These are phyloP conservation scores for Escovopsis weberi DNA, from an alignment of 2,329 filamentous ascomycete genomes.

Conservation along the genomic window DNA sequence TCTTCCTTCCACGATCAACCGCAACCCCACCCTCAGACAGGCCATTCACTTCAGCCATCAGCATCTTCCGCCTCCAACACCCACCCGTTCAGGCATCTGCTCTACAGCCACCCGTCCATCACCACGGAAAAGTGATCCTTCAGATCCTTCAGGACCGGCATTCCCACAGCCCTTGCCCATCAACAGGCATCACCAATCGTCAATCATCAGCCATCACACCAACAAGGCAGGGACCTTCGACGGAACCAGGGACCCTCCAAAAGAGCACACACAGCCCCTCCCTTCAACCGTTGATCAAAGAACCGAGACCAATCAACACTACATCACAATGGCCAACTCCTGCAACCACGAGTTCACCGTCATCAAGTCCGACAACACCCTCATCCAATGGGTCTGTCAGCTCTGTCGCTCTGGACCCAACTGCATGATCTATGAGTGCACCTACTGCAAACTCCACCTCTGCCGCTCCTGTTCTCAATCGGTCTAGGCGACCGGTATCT, in stretches of 20 bases:
- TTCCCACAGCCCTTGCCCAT: no score
- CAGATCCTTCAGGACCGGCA: no score
- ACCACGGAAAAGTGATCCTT: no score
- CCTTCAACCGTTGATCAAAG: not conserved
- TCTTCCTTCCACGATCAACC: not conserved
- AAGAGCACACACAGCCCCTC: not conserved
- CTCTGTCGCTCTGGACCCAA: conserved; percentile 50
- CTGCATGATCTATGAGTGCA: conserved; percentile 56
- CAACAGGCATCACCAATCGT: no score
- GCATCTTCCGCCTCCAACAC: not conserved
- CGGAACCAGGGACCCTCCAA: no score
- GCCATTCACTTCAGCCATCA: not conserved
- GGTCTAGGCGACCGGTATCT: conserved; percentile 8
- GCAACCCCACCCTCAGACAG: no score
- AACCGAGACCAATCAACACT: no score
- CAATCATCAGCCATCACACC: no score
- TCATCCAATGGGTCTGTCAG: conserved; percentile 52
- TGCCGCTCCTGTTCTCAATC: conserved; percentile 42
- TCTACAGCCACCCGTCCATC: no score
- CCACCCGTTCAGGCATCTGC: no score
- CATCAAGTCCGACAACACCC: conserved; percentile 51
- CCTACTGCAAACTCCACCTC: conserved; percentile 52
- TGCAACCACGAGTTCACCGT: conserved; percentile 50
- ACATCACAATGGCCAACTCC: conserved; percentile 31
- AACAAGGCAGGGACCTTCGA: no score